Evolutionary conservation across 192 early-diverging fungal genomes (phyloP).

Genomic region (Pilaira anomala): DNA sequence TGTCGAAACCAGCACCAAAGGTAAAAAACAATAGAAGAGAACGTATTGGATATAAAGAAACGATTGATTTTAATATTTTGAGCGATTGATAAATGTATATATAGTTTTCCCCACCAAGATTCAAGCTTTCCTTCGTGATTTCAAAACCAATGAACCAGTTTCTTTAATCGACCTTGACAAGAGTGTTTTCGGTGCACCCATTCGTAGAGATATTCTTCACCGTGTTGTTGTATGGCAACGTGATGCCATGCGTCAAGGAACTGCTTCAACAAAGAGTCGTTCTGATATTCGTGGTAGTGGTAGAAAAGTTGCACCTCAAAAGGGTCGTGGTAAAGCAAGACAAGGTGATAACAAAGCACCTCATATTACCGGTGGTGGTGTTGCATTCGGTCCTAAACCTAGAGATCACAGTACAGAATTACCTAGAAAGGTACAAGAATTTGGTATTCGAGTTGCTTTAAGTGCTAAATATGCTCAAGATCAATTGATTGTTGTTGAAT

Average conservation of each 20-base stretch:
- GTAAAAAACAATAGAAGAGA: background rate
- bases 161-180: constrained; percentile 70
- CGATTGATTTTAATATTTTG: too few relatives aligned
- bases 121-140: constrained; percentile 76
- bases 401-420: constrained; percentile 80
- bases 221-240: constrained; percentile 87
- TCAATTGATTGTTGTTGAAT: constrained; percentile 84
- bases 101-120: constrained; percentile 45
- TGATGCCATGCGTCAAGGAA: constrained; percentile 75
- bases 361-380: constrained; percentile 83
- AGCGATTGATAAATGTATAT: too few relatives aligned
- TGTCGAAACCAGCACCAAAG: constrained; percentile 8
- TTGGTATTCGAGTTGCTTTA: constrained; percentile 79
- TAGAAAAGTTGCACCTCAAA: constrained; percentile 83
- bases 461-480: constrained; percentile 88
- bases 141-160: constrained; percentile 65
- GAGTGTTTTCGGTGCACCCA: constrained; percentile 70
- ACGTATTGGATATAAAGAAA: background rate
- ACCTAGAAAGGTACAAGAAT: constrained; percentile 81
- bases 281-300: constrained; percentile 83
- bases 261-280: constrained; percentile 74
- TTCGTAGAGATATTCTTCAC: constrained; percentile 80
- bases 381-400: constrained; percentile 88
- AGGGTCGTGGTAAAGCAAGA: constrained; percentile 91
- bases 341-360: constrained; percentile 82